These are phyloP conservation scores for Neopestalotiopsis sp. DNA, from an alignment of 2,329 filamentous ascomycete genomes.

Conservation along the genomic window DNA sequence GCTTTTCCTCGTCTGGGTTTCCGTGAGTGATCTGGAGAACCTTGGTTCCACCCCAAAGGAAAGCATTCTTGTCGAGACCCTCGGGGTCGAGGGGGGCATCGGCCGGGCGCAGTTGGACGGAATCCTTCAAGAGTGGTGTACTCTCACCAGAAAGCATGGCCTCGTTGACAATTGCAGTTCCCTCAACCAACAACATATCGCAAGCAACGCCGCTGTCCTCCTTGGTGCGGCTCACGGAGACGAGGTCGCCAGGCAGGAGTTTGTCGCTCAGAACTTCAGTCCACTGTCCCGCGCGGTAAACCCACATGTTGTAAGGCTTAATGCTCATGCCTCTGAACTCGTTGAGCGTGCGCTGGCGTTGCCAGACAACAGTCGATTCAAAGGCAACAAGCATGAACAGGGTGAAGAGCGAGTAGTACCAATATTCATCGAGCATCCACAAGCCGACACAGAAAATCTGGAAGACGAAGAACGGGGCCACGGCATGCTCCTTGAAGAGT, in stretches of 20 bases:
- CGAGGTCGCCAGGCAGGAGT: slow-evolving; percentile 89
- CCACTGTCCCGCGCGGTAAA: slow-evolving; percentile 88
- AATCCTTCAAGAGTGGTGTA: slow-evolving; percentile 95
- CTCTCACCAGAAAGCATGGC: slow-evolving; percentile 99
- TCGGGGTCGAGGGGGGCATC: slow-evolving; percentile 85
- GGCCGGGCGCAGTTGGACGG: slow-evolving; percentile 84
- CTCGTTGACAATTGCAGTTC: slow-evolving; percentile 97
- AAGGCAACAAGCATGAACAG: slow-evolving; percentile 98
- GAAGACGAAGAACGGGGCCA: slow-evolving; percentile 99
- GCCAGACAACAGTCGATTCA: slow-evolving; percentile 99
- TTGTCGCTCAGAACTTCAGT: slow-evolving; percentile 87
- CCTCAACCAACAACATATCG: slow-evolving; percentile 94
- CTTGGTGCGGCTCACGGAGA: slow-evolving; percentile 91
- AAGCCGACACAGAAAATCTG: slow-evolving; percentile 98
- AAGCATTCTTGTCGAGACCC: slow-evolving; percentile 93
- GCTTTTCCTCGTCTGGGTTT: slow-evolving; percentile 75
- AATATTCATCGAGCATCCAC: slow-evolving; percentile 99
- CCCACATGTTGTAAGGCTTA: slow-evolving; percentile 95
- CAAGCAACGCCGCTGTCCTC: slow-evolving; percentile 97
- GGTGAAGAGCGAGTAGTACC: slow-evolving; percentile 99
- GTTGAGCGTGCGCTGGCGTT: slow-evolving; percentile 91
- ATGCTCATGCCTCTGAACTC: slow-evolving; percentile 99
- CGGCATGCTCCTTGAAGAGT: slow-evolving; percentile 97
- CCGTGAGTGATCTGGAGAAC: slow-evolving; percentile 94
- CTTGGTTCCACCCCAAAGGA: slow-evolving; percentile 97